Evolutionary conservation across 768 basidiomycete species (phyloP).

Genomic region (Psilocybe tampanensis): DNA sequence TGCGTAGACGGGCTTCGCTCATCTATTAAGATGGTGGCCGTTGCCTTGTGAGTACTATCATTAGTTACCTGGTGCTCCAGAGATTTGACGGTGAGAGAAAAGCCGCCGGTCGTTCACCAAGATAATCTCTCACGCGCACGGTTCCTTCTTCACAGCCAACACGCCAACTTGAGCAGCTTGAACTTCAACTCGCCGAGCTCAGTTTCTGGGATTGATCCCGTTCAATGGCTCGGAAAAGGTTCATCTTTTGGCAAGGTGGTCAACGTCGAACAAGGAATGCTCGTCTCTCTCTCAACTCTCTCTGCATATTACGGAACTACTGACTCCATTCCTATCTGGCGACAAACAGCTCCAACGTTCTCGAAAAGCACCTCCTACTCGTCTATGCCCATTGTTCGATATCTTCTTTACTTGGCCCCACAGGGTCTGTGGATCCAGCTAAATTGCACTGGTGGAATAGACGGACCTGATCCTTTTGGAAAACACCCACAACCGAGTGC

Average conservation of each 20-base stretch:
- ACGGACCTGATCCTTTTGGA: conserved; percentile 14
- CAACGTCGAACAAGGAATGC: too few species aligned
- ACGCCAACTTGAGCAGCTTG: too few species aligned
- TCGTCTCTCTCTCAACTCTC: too few species aligned
- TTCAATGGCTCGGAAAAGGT: too few species aligned
- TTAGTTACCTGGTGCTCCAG: conserved; percentile 14
- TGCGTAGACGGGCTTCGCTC: conserved; percentile 20
- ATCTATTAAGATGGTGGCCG: conserved; percentile 11
- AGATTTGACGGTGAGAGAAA: not conserved
- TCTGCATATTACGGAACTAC: not conserved
- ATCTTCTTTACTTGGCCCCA: conserved; percentile 14
- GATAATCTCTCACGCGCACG: not conserved
- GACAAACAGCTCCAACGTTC: too few species aligned
- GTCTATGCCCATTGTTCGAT: conserved; percentile 8
- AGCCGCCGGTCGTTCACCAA: not conserved
- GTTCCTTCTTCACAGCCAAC: not conserved
- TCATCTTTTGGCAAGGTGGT: too few species aligned
- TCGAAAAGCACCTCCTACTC: not conserved
- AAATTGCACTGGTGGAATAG: conserved; percentile 22
- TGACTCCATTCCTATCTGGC: too few species aligned
- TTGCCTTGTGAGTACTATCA: conserved; percentile 5
- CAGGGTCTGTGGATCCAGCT: conserved; percentile 14
- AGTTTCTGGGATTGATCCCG: too few species aligned
- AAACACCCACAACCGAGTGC: conserved; percentile 19
- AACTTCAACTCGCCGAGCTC: too few species aligned